Evolutionary conservation across 306 rosid species (phyloP).

Genomic region (Casuarina cunninghamiana): DNA sequence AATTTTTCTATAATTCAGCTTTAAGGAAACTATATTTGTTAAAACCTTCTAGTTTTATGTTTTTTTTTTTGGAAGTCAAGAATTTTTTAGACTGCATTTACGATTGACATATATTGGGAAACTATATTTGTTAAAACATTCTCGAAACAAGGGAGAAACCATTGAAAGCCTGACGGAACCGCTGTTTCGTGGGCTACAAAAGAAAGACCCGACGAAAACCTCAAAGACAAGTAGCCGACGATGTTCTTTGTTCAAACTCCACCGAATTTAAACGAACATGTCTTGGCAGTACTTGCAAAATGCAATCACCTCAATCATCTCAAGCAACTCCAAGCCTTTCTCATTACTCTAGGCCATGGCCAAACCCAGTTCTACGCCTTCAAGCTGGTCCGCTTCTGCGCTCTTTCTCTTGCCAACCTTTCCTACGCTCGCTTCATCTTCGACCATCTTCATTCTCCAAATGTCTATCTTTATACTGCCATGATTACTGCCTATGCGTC

Average conservation of each 20-base stretch:
- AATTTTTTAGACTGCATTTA: too few relatives aligned
- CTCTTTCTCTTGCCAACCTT: slow-evolving; percentile 49
- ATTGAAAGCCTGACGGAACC: background rate
- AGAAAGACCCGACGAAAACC: background rate
- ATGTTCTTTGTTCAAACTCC: slow-evolving; percentile 11
- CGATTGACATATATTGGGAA: too few relatives aligned
- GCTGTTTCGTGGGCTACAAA: background rate
- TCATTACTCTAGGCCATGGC: slow-evolving; percentile 54
- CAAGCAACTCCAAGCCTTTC: slow-evolving; percentile 63
- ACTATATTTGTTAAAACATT: background rate
- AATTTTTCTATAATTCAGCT: too few relatives aligned
- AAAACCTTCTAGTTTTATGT: too few relatives aligned
- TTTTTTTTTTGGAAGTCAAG: too few relatives aligned
- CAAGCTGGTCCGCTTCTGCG: slow-evolving; percentile 69
- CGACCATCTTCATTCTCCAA: slow-evolving; percentile 49
- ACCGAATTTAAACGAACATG: slow-evolving; percentile 35
- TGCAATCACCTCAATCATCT: slow-evolving; percentile 56
- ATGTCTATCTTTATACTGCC: slow-evolving; percentile 64
- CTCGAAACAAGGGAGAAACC: background rate
- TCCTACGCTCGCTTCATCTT: slow-evolving; percentile 61
- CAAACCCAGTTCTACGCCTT: slow-evolving; percentile 73
- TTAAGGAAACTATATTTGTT: too few relatives aligned
- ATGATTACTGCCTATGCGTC: slow-evolving; percentile 67
- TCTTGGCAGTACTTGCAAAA: slow-evolving; percentile 39
- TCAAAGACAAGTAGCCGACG: background rate